A percentile compares a stretch with the other conserved stretches of the same genome.
Conservation (phyloP, 805 yeast species). For the Candida pseudofarinosa region DNA sequence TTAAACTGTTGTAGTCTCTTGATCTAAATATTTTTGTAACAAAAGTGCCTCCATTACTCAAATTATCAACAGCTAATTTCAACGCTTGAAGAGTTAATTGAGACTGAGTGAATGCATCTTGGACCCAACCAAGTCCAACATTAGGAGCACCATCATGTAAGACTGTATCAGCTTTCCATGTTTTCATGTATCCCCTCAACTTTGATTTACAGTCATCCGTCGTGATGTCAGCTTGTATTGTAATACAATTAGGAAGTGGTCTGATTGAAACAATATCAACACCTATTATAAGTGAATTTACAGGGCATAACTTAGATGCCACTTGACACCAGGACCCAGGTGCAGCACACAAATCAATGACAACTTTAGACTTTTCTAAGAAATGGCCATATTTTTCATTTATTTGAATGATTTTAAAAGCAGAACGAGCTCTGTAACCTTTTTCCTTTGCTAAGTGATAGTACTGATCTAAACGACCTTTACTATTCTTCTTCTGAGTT, state of each 20-base stretch:
- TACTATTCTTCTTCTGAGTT: slow-evolving; percentile 90
- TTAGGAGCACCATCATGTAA: slow-evolving; percentile 99
- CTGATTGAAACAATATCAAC: slow-evolving; percentile 98
- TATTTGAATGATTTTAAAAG: slow-evolving; percentile 90
- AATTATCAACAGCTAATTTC: slow-evolving; percentile 89
- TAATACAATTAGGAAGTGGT: slow-evolving; percentile 89
- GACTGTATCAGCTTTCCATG: slow-evolving; percentile 98
- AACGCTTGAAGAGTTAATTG: slow-evolving; percentile 92
- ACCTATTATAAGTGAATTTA: slow-evolving; percentile 90
- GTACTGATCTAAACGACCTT: slow-evolving; percentile 99
- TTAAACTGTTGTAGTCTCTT: slow-evolving; percentile 93
- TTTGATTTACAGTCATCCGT: slow-evolving; percentile 96
- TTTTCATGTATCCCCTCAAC: slow-evolving; percentile 91
- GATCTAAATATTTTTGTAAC: slow-evolving; percentile 97
- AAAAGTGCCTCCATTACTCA: slow-evolving; percentile 88
- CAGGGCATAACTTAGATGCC: slow-evolving; percentile 88
- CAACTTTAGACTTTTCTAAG: slow-evolving; percentile 89
- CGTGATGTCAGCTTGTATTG: slow-evolving; percentile 95
- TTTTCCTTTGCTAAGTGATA: slow-evolving; percentile 95
- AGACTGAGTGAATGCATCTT: slow-evolving; percentile 98
- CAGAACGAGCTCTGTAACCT: slow-evolving; percentile 98
- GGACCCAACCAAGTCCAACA: slow-evolving; percentile 99
- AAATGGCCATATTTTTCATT: slow-evolving; percentile 97
- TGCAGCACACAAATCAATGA: slow-evolving; percentile 97
- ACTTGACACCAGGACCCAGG: slow-evolving; percentile 99